Evolutionary conservation across 257 asterid genomes (phyloP).

Genomic region (Nicotiana noctiflora): DNA sequence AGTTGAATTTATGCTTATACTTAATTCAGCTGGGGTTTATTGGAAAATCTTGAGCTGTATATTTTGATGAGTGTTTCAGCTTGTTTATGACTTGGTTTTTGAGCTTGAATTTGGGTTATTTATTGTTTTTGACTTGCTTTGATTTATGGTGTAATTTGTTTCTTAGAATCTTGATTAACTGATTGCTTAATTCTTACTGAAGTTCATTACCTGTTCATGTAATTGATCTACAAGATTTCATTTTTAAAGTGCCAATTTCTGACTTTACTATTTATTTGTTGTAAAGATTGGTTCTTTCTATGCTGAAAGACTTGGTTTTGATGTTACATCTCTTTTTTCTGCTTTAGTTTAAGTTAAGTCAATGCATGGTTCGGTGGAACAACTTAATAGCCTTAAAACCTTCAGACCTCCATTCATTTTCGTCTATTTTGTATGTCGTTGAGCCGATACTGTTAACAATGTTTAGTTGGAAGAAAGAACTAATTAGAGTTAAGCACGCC

Average conservation of each 20-base stretch:
- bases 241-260: background rate
- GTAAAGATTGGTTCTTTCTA: background rate
- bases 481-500: background rate
- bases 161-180: background rate
- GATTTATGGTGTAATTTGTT: background rate
- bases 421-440: background rate
- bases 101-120: background rate
- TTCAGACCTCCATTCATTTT: background rate
- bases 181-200: background rate
- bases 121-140: background rate
- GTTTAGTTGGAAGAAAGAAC: background rate
- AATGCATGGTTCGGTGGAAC: background rate
- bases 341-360: background rate
- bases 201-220: conserved; percentile 8
- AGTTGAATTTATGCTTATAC: background rate
- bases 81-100: background rate
- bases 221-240: background rate
- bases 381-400: background rate
- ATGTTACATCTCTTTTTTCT: background rate
- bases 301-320: background rate
- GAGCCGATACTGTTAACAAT: background rate
- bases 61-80: background rate
- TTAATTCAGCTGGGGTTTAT: background rate
- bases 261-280: background rate
- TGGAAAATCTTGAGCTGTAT: background rate